Evolutionary conservation across 192 early-diverging fungal species (phyloP).

Genomic region (Thoreauomyces humboldtii): DNA sequence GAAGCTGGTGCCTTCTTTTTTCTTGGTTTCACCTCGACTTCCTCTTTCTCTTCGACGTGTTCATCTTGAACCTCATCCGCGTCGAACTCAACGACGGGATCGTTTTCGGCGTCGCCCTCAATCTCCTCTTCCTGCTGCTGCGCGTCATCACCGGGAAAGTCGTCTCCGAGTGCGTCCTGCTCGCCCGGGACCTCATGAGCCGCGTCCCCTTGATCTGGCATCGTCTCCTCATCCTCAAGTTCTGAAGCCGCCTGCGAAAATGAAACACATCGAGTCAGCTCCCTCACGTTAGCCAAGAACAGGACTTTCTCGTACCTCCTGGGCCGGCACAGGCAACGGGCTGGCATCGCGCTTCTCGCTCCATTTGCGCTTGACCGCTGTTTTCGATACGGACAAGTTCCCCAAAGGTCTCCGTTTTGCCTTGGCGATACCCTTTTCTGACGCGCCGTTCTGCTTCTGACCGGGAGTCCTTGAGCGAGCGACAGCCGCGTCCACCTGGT

Average conservation of each 20-base stretch:
- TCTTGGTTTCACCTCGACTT: slow-evolving; percentile 1
- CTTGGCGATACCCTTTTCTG: no score
- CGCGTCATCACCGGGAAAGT: background rate
- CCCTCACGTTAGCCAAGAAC: background rate
- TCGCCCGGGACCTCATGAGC: background rate
- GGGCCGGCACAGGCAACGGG: no score
- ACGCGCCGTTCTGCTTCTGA: no score
- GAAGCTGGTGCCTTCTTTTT: background rate
- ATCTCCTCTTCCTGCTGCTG: background rate
- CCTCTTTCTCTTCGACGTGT: slow-evolving; percentile 3
- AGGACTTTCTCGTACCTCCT: background rate
- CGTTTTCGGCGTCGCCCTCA: background rate
- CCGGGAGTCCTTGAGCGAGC: no score
- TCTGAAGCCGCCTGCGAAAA: no score
- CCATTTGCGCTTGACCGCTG: background rate
- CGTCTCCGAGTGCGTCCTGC: background rate
- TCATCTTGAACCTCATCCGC: background rate
- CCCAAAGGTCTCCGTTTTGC: background rate
- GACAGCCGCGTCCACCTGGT: no score
- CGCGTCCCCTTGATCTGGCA: background rate
- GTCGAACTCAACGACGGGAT: background rate
- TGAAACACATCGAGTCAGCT: no score
- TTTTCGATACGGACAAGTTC: background rate
- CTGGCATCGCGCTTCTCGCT: background rate
- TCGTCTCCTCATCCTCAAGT: background rate